A percentile compares a stretch with the other conserved stretches of the same genome.
Conservation (phyloP, 208 protist genomes). For the Chromosphaera perkinsii region DNA sequence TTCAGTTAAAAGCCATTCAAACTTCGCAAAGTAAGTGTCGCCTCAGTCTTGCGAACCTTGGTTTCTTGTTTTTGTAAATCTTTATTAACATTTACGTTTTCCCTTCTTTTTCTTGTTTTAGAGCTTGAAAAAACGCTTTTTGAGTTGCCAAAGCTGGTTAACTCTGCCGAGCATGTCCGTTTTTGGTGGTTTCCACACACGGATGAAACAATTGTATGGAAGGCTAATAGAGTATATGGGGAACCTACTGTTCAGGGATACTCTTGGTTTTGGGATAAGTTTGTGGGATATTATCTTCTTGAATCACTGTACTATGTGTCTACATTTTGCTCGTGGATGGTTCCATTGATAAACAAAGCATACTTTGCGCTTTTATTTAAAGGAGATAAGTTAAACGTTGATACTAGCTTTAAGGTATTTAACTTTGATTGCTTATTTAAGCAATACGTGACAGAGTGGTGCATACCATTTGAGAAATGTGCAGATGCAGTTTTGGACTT, state of each 20-base stretch:
- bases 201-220: neutral
- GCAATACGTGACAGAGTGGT: slow-evolving; percentile 25
- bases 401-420: neutral
- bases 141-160: too few species aligned
- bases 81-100: too few species aligned
- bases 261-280: neutral
- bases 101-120: neutral
- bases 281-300: slow-evolving; percentile 7
- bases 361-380: neutral
- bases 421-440: slow-evolving; percentile 23
- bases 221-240: neutral
- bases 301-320: neutral
- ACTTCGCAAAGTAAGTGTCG: neutral
- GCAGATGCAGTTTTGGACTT: neutral
- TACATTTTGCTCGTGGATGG: neutral
- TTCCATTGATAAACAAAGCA: neutral
- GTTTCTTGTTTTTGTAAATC: too few species aligned
- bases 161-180: neutral
- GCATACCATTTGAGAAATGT: neutral
- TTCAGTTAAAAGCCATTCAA: neutral
- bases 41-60: too few species aligned
- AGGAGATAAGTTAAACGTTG: neutral
- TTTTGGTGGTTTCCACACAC: slow-evolving; percentile 13
- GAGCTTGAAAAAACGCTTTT: neutral
- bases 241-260: neutral